phyloP scores from a whole-genome alignment of 2,329 filamentous ascomycete genomes.

The Tolypocladium tropicale region DNA sequence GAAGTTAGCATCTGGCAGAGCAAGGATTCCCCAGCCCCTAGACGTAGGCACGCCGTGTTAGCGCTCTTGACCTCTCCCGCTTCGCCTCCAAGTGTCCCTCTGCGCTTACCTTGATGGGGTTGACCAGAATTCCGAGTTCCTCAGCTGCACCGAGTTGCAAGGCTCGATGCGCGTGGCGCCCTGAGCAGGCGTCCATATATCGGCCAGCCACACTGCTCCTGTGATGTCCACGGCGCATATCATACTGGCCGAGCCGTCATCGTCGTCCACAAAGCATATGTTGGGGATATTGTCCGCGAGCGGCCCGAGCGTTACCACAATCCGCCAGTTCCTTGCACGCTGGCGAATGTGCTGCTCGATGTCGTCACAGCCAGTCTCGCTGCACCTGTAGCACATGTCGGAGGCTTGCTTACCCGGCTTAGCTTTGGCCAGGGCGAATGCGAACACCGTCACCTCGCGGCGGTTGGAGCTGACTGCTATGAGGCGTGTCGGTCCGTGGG shows the following conservation, averaged over 20 bases:
- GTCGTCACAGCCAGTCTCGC: slow-evolving; percentile 1
- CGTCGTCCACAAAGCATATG: slow-evolving; percentile 38
- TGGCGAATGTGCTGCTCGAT: slow-evolving; percentile 24
- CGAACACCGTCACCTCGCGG: slow-evolving; percentile 41
- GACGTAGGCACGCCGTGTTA: background rate
- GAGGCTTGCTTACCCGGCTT: background rate
- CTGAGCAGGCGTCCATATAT: slow-evolving; percentile 36
- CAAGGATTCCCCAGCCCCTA: slow-evolving; percentile 40
- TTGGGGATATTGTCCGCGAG: slow-evolving; percentile 40
- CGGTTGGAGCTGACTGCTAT: slow-evolving; percentile 80
- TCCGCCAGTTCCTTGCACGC: slow-evolving; percentile 38
- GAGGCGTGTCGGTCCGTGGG: slow-evolving; percentile 71
- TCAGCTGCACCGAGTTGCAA: slow-evolving; percentile 6
- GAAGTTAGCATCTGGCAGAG: slow-evolving; percentile 34
- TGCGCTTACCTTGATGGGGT: slow-evolving; percentile 14
- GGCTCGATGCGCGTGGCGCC: slow-evolving; percentile 15
- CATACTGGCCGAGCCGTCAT: slow-evolving; percentile 35
- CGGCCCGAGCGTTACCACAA: slow-evolving; percentile 31
- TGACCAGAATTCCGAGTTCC: slow-evolving; percentile 19
- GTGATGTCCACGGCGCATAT: slow-evolving; percentile 41
- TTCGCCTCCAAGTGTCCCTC: background rate
- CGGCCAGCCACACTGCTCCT: slow-evolving; percentile 37
- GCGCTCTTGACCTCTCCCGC: background rate
- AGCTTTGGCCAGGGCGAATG: slow-evolving; percentile 26
- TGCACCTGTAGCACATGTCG: slow-evolving; percentile 5